phyloP scores from a whole-genome alignment of 2,329 filamentous ascomycete species.

The Neofusicoccum parvum region DNA sequence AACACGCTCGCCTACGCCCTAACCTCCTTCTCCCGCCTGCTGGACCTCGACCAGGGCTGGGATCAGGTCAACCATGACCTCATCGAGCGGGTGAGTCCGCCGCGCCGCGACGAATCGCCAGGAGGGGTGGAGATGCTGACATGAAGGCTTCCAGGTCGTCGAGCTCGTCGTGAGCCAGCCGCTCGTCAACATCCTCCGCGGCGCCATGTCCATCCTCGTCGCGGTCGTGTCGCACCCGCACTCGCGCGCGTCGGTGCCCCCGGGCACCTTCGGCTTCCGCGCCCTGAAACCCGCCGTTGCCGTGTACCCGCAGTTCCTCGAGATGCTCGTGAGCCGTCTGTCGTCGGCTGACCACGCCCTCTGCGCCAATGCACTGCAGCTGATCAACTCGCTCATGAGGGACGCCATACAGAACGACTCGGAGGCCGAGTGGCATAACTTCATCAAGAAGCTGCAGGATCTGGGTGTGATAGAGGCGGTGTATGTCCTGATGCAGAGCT shows the following conservation, averaged over 20 bases:
- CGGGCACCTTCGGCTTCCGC: conserved; percentile 77
- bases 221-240: conserved; percentile 88
- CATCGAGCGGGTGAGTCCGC: conserved; percentile 58
- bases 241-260: conserved; percentile 52
- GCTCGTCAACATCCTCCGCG: conserved; percentile 93
- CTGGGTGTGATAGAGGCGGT: conserved; percentile 90
- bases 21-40: conserved; percentile 80
- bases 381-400: conserved; percentile 93
- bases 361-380: conserved; percentile 90
- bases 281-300: conserved; percentile 90
- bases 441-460: conserved; percentile 92
- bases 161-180: conserved; percentile 93
- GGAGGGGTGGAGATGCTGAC: neutral
- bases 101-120: neutral
- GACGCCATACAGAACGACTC: conserved; percentile 81
- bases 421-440: conserved; percentile 88
- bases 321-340: conserved; percentile 87
- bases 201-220: conserved; percentile 95
- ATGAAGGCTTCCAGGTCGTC: conserved; percentile 61
- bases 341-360: conserved; percentile 93
- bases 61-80: conserved; percentile 78
- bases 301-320: conserved; percentile 89
- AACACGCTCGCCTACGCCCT: conserved; percentile 96
- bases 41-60: conserved; percentile 99
- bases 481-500: conserved; percentile 89